phyloP scores from a whole-genome alignment of 495 filamentous ascomycete species.

The Letharia lupina region DNA sequence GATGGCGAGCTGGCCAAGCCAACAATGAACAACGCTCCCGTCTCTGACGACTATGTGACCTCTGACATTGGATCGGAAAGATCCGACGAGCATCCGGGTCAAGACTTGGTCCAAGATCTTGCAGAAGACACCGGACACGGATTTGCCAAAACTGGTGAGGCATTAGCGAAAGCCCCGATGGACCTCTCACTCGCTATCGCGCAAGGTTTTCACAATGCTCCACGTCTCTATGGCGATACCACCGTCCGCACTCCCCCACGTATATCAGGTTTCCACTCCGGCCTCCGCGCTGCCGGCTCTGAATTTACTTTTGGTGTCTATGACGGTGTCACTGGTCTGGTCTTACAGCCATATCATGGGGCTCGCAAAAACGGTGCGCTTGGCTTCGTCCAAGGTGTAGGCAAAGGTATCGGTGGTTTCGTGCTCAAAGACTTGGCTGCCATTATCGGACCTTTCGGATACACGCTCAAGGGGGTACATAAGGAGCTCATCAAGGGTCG shows the following conservation, averaged over 20 bases:
- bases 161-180: conserved; percentile 41
- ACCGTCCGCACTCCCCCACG: conserved; percentile 42
- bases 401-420: conserved; percentile 66
- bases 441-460: conserved; percentile 53
- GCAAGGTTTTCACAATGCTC: conserved; percentile 79
- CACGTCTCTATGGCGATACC: conserved; percentile 61
- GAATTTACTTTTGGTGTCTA: conserved; percentile 64
- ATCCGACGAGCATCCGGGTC: conserved; percentile 25
- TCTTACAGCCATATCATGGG: conserved; percentile 56
- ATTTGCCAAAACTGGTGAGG: conserved; percentile 38
- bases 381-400: conserved; percentile 59
- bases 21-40: conserved; percentile 7
- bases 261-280: conserved; percentile 60
- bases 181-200: conserved; percentile 64
- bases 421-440: conserved; percentile 62
- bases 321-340: conserved; percentile 64
- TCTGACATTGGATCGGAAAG: conserved; percentile 19
- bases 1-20: conserved; percentile 16
- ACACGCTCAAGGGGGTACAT: conserved; percentile 56
- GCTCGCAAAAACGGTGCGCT: conserved; percentile 49
- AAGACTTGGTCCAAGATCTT: conserved; percentile 33
- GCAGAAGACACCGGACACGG: conserved; percentile 40
- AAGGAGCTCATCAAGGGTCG: conserved; percentile 34
- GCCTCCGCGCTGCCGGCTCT: conserved; percentile 54
- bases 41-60: conserved; percentile 12